A percentile compares a stretch with the other conserved stretches of the same genome.
Evolutionary conservation across 192 early-diverging fungal genomes (phyloP).

Genomic region (Coemansia sp.): DNA sequence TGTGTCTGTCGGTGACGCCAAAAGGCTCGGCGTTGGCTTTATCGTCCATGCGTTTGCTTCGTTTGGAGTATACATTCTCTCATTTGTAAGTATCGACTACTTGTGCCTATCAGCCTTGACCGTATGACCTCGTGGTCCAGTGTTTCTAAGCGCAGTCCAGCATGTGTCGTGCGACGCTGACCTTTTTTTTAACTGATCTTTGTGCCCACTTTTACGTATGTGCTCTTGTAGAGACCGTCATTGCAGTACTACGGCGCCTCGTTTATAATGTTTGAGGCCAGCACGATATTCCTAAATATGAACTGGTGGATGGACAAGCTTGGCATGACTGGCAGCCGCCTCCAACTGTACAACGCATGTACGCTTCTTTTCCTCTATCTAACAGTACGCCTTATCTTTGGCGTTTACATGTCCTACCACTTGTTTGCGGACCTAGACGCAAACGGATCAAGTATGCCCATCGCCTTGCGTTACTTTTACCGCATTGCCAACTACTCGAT

Average conservation of each 20-base stretch:
- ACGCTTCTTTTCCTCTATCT: conserved; percentile 78
- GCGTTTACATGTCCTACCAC: conserved; percentile 71
- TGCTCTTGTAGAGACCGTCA: conserved; percentile 67
- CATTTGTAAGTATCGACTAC: conserved; percentile 54
- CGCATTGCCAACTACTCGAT: conserved; percentile 43
- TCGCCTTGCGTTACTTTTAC: conserved; percentile 48
- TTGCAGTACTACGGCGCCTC: conserved; percentile 84
- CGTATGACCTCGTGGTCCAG: background rate
- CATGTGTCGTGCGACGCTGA: background rate
- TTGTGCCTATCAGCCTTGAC: background rate
- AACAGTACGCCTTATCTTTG: conserved; percentile 73
- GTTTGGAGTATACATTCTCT: conserved; percentile 74
- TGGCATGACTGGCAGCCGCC: conserved; percentile 73
- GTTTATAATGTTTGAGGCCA: conserved; percentile 91
- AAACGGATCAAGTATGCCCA: conserved; percentile 34
- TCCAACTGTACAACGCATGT: conserved; percentile 87
- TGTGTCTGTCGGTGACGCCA: conserved; percentile 65
- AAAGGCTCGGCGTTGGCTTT: conserved; percentile 77
- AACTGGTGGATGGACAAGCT: conserved; percentile 93
- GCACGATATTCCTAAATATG: conserved; percentile 87
- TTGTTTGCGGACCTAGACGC: conserved; percentile 50
- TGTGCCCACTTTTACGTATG: background rate
- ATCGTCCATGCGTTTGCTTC: conserved; percentile 80
- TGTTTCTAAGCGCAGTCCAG: background rate
- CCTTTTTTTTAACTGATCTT: background rate